Evolutionary conservation across 2,329 filamentous ascomycete genomes (phyloP).

Genomic region (Chrysoporthe puriensis): DNA sequence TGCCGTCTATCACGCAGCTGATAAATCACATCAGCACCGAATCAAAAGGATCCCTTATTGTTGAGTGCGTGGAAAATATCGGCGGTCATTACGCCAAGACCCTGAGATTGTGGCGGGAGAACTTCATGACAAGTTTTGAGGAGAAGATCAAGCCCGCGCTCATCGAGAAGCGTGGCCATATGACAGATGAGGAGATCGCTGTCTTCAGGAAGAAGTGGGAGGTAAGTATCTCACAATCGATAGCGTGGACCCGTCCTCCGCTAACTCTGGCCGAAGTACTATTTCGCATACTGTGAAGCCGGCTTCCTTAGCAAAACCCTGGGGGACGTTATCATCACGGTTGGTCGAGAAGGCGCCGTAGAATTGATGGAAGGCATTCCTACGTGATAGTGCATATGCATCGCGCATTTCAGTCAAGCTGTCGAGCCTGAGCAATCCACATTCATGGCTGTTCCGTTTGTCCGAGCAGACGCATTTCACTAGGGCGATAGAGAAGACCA

Average conservation of each 20-base stretch:
- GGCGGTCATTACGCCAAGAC: slow-evolving; percentile 75
- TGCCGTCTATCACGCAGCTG: slow-evolving; percentile 62
- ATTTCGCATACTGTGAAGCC: slow-evolving; percentile 76
- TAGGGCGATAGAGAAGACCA: slow-evolving; percentile 1
- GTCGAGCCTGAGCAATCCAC: slow-evolving; percentile 7
- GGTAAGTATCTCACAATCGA: slow-evolving; percentile 43
- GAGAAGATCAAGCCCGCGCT: slow-evolving; percentile 63
- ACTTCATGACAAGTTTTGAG: slow-evolving; percentile 67
- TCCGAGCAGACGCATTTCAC: slow-evolving; percentile 5
- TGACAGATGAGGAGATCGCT: slow-evolving; percentile 65
- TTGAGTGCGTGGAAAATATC: slow-evolving; percentile 72
- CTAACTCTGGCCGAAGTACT: slow-evolving; percentile 55
- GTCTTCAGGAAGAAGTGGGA: slow-evolving; percentile 75
- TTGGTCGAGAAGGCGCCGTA: slow-evolving; percentile 65
- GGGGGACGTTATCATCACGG: slow-evolving; percentile 73
- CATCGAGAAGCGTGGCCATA: slow-evolving; percentile 57
- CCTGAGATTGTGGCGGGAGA: slow-evolving; percentile 68
- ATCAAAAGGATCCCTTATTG: slow-evolving; percentile 63
- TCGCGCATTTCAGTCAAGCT: neutral
- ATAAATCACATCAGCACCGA: slow-evolving; percentile 63
- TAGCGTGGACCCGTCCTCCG: neutral
- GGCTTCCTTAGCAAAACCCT: slow-evolving; percentile 73
- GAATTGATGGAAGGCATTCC: slow-evolving; percentile 74
- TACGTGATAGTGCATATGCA: slow-evolving; percentile 43
- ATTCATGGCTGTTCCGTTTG: slow-evolving; percentile 3